A percentile compares a stretch with the other conserved stretches of the same genome.
phyloP scores from a whole-genome alignment of 2,329 filamentous ascomycete genomes.

The Hypocrella siamensis region DNA sequence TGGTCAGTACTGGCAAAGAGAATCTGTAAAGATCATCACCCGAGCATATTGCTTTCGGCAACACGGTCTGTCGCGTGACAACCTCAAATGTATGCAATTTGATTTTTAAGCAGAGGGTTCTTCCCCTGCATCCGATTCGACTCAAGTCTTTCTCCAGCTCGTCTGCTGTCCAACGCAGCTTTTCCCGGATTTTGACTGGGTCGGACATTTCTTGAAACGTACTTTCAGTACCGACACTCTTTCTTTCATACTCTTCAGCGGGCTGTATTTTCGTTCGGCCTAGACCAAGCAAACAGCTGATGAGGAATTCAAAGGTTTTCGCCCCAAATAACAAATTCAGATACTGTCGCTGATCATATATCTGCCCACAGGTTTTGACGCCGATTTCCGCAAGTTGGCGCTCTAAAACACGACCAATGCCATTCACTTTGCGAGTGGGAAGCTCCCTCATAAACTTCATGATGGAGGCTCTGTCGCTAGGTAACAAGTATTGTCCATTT shows the following conservation, averaged over 20 bases:
- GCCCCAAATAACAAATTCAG: slow-evolving; percentile 72
- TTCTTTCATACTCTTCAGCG: slow-evolving; percentile 77
- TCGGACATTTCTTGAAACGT: slow-evolving; percentile 74
- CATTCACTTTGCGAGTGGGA: slow-evolving; percentile 82
- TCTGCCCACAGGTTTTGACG: slow-evolving; percentile 75
- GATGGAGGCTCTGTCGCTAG: slow-evolving; percentile 56
- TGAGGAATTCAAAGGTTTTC: slow-evolving; percentile 76
- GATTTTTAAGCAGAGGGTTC: slow-evolving; percentile 82
- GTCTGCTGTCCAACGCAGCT: slow-evolving; percentile 66
- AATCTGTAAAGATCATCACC: slow-evolving; percentile 76
- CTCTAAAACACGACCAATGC: slow-evolving; percentile 86
- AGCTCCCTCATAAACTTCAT: slow-evolving; percentile 75
- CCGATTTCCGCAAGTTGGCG: slow-evolving; percentile 79
- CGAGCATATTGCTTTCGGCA: slow-evolving; percentile 53
- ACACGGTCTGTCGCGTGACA: slow-evolving; percentile 63
- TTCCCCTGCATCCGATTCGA: slow-evolving; percentile 67
- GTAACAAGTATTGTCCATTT: slow-evolving; percentile 73
- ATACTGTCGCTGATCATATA: slow-evolving; percentile 61
- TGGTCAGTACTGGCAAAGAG: slow-evolving; percentile 67
- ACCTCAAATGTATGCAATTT: slow-evolving; percentile 94
- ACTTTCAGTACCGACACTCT: slow-evolving; percentile 85
- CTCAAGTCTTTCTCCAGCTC: slow-evolving; percentile 77
- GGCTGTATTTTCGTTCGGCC: slow-evolving; percentile 76
- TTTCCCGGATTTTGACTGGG: slow-evolving; percentile 51
- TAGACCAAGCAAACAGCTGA: slow-evolving; percentile 71